A percentile compares a stretch with the other conserved stretches of the same genome.
Conservation (phyloP, 345 rosid genomes). For the Gossypium australe region DNA sequence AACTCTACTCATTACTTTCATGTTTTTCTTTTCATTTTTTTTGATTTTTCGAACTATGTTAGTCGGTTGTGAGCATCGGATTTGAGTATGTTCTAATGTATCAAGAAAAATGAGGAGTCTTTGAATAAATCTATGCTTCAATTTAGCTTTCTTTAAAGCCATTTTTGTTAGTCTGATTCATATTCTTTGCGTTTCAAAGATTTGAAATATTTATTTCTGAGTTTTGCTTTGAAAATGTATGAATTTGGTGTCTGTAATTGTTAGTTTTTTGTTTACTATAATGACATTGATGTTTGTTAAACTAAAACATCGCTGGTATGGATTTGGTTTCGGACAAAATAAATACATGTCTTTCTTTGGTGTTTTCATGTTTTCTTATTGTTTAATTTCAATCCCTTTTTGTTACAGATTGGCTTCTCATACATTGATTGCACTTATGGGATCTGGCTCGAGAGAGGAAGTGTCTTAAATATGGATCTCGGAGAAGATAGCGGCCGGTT, state of each 20-base stretch:
- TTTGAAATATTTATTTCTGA: background rate
- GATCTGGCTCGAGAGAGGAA: conserved; percentile 22
- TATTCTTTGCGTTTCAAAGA: background rate
- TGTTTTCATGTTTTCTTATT: background rate
- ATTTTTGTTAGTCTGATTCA: background rate
- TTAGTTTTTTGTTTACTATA: background rate
- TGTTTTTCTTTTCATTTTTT: conserved; percentile 9
- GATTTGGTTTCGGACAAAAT: background rate
- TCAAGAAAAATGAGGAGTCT: background rate
- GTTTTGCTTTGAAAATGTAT: background rate
- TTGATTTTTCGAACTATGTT: background rate
- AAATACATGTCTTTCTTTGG: conserved; percentile 13
- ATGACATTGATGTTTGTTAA: background rate
- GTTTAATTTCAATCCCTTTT: background rate
- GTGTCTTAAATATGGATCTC: conserved; percentile 45
- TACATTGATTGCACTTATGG: conserved; percentile 29
- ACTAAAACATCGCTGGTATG: background rate
- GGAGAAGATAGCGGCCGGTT: conserved; percentile 70
- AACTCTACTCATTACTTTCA: conserved; percentile 9
- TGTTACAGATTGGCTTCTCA: conserved; percentile 35
- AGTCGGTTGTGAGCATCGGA: background rate
- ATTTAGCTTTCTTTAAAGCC: background rate
- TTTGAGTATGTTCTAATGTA: background rate
- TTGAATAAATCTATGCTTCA: background rate
- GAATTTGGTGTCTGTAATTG: background rate